Conservation (phyloP, 257 asterid species). For the Nicotiana otophora region DNA sequence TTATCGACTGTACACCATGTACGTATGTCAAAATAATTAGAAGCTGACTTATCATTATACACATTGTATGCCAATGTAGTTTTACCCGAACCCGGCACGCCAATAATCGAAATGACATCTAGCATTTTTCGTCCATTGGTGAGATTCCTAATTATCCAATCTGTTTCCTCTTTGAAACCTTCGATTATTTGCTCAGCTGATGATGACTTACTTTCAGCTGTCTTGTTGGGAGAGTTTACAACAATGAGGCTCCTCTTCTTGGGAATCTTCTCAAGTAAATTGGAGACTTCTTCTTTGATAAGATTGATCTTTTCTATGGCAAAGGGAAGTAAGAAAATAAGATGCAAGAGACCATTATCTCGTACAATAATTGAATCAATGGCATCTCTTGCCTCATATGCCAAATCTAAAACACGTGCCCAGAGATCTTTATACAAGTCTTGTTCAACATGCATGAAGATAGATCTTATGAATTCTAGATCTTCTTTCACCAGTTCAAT, state of each 20-base stretch:
- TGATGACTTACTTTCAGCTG: neutral
- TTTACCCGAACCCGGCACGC: neutral
- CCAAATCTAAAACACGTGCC: neutral
- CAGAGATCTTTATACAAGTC: neutral
- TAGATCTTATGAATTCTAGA: neutral
- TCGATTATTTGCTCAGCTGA: neutral
- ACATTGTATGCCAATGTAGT: neutral
- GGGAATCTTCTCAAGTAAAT: neutral
- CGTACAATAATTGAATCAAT: neutral
- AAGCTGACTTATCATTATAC: neutral
- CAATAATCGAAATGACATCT: neutral
- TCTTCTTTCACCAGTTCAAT: neutral
- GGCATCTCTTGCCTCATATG: neutral
- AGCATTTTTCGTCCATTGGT: neutral
- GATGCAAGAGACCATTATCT: neutral
- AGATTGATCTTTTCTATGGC: neutral
- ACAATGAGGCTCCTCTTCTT: neutral
- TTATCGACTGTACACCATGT: constrained; percentile 7
- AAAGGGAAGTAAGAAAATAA: neutral
- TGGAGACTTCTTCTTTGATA: neutral
- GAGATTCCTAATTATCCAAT: neutral
- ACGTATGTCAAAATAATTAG: neutral
- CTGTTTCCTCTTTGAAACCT: constrained; percentile 1
- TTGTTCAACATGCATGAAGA: neutral
- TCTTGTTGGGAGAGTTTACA: neutral